Evolutionary conservation across 2,329 filamentous ascomycete genomes (phyloP), one percentile per base, ranked within the genome.

Genomic region (Whalleya microplaca): DNA sequence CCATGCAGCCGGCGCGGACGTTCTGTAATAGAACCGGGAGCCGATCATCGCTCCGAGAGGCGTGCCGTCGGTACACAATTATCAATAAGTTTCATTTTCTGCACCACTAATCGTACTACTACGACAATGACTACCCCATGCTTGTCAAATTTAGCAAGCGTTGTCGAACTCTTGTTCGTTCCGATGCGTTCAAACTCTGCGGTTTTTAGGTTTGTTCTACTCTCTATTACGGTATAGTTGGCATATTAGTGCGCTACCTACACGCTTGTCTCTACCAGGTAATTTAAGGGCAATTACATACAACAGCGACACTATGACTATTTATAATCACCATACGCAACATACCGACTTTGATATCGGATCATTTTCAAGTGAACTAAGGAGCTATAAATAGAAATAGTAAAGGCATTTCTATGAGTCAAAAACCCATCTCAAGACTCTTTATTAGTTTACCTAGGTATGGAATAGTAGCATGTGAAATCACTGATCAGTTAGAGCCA

Each of bases 11-110:
- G 45, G 49, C 42, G 48, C 45, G 41, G 37, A 50, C 46, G 48
- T 58, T 61, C 58, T 59, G 59, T 55, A 63, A 63, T 40, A 8
- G 44, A 47, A 55, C 42, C 58, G 9, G 57, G 61, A 56, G 41
- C 51, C 40, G 27, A 53, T 27, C 3, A 37, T 29, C 10, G n/a
- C 44, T 46, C 44, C 47, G 37, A 32, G 43, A 51, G 32, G 16
- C 37, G 27, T 46, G 21, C 43, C 41, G 7, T 32, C 9, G 53
- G 12, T 40, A 20, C 54, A 53, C 51, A 32, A 14, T 37, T 37
- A 50, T 41, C 45, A 12, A 48, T 49, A 54, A 23, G 41, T 45
- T 23, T 27, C 18, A 23, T 44, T 44, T 21, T 40, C 45, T 45
- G 44, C 41, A 42, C 12, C 5, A 47, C 14, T n/a, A n/a, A n/a